Conservation (phyloP, 306 rosid species). For the Malus sieversii region DNA sequence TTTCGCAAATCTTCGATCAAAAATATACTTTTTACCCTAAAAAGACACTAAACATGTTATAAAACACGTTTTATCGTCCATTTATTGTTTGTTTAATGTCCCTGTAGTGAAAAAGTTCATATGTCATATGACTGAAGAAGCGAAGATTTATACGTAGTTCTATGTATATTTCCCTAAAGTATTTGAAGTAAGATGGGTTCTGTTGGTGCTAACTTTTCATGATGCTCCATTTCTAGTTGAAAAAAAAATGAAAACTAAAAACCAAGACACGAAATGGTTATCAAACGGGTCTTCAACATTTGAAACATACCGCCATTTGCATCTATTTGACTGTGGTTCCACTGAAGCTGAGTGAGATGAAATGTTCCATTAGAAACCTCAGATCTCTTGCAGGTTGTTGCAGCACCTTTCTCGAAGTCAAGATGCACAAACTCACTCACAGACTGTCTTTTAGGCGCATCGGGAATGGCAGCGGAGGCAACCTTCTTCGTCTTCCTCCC, state of each 20-base stretch:
- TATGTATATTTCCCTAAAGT: neutral
- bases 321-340: slow-evolving; percentile 66
- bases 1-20: neutral
- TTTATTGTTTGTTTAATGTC: too few species aligned
- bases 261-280: neutral
- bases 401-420: slow-evolving; percentile 52
- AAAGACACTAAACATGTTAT: neutral
- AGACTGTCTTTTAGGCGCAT: slow-evolving; percentile 32
- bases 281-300: neutral
- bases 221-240: neutral
- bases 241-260: neutral
- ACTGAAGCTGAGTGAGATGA: slow-evolving; percentile 68
- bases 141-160: too few species aligned
- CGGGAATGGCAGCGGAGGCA: slow-evolving; percentile 31
- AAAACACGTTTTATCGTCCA: neutral
- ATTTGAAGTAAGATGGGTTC: neutral
- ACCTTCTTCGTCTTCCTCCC: slow-evolving; percentile 22
- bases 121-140: too few species aligned
- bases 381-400: slow-evolving; percentile 47
- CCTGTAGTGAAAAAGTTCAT: too few species aligned
- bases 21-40: too few species aligned
- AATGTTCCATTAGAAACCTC: slow-evolving; percentile 60
- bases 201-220: neutral
- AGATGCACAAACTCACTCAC: slow-evolving; percentile 55
- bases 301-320: slow-evolving; percentile 32